Base-by-base conservation (phyloP, 164 flowering plant species). In the Liquidambar formosana region DNA sequence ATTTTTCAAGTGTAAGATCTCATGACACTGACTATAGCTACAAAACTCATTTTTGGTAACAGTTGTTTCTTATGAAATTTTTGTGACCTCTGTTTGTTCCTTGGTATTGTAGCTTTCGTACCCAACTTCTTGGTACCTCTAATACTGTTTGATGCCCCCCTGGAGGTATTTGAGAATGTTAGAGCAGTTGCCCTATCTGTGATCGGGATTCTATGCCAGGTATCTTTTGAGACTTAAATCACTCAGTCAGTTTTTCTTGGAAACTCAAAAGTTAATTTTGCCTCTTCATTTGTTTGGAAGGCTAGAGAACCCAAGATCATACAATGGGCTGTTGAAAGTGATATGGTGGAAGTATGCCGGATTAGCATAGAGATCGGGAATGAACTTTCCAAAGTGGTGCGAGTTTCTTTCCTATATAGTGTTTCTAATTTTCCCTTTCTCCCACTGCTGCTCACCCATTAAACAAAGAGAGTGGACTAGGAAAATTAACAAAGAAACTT, bases 201-300 rank as follows among this genome's bases (percentile, higher is more conserved):
- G 21, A 59, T 81, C 25, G 87, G 80, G 21, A 82, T 82, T 68
- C 58, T 84, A 64, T 84, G 87, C 64, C 83, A 84, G 83, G 85
- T 84, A 69, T 27, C 22, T 59, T 57, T n/a, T 28, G 19, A 45
- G n/a, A n/a, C 15, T 60, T 27, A 10, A 10, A 18, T 51, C 14
- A 22, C 60, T 41, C 14, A 21, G 25, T 58, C 16, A 49, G 19
- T 44, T 41, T 56, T 41, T 8, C 25, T 48, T 33, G 41, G 41
- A 33, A 27, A 21, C 16, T 41, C 64, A 66, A n/a, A 48, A 41
- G 28, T 59, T 65, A 38, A 53, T 58, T 28, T 27, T 45, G 9
- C 25, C 48, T 27, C 9, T 41, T 21, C 8, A 8, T 64, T 15
- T 45, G 16, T 14, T 51, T 58, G 66, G 27, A 25, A 84, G 87